Conservation (phyloP, 352 stramenopile genomes). For the Phytophthora colocasiae region DNA sequence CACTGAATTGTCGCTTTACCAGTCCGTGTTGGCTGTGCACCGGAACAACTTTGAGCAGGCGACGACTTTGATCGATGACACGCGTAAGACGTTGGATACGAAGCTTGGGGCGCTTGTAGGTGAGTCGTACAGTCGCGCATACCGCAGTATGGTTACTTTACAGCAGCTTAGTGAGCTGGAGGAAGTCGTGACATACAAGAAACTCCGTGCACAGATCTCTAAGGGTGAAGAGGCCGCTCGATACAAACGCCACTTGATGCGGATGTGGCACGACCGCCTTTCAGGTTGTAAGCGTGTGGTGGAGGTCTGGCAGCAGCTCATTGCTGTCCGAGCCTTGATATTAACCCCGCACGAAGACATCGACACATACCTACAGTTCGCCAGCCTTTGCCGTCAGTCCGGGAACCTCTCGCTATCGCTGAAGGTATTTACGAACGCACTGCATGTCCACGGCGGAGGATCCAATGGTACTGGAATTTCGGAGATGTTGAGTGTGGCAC, state of each 20-base stretch:
- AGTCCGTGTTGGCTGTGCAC: conserved; percentile 95
- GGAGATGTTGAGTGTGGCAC: conserved; percentile 61
- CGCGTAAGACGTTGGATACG: conserved; percentile 93
- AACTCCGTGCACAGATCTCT: conserved; percentile 72
- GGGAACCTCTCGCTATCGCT: conserved; percentile 87
- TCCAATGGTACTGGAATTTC: conserved; percentile 34
- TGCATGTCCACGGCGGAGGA: conserved; percentile 61
- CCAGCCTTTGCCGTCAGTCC: conserved; percentile 91
- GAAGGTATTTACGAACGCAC: conserved; percentile 86
- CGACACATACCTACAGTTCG: conserved; percentile 93
- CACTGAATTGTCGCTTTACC: conserved; percentile 69
- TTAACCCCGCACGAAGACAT: conserved; percentile 89
- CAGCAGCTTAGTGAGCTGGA: conserved; percentile 98
- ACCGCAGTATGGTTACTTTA: conserved; percentile 96
- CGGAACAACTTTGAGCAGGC: conserved; percentile 94
- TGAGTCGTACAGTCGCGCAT: conserved; percentile 97
- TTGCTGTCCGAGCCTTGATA: conserved; percentile 94
- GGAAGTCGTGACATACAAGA: conserved; percentile 97
- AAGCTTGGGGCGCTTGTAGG: conserved; percentile 96
- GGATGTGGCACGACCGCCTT: conserved; percentile 88
- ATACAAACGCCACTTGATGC: conserved; percentile 85
- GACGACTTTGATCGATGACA: conserved; percentile 93
- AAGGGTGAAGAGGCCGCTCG: conserved; percentile 78
- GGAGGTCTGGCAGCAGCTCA: conserved; percentile 93
- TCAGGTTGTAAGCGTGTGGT: conserved; percentile 92